Percentiles rank a stretch among this genome's conserved stretches.
phyloP scores from a whole-genome alignment of 805 yeast genomes.

The Kuraishia hungarica region DNA sequence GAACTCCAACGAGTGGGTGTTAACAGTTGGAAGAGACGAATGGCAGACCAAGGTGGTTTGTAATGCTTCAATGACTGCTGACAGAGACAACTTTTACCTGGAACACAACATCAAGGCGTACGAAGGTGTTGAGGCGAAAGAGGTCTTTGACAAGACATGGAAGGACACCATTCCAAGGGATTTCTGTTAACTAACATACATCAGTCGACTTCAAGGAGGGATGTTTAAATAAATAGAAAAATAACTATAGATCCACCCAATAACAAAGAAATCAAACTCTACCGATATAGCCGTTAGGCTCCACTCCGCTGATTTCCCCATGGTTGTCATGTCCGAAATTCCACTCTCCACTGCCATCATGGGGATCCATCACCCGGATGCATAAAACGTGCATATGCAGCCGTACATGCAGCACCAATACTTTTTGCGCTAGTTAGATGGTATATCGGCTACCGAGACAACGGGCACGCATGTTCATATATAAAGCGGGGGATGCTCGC shows the following conservation, averaged over 20 bases:
- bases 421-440: background rate
- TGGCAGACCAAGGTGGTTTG: slow-evolving; percentile 29
- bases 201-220: too few species aligned
- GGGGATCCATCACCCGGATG: background rate
- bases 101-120: slow-evolving; percentile 24
- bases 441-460: background rate
- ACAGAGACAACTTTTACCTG: slow-evolving; percentile 23
- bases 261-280: too few species aligned
- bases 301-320: background rate
- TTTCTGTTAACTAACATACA: slow-evolving; percentile 14
- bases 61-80: slow-evolving; percentile 21
- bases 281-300: too few species aligned
- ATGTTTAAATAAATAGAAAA: too few species aligned
- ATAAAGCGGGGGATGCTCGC: background rate
- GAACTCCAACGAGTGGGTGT: slow-evolving; percentile 30
- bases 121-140: slow-evolving; percentile 17
- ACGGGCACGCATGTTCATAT: background rate
- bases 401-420: background rate
- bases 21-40: slow-evolving; percentile 30
- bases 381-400: background rate
- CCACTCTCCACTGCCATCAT: background rate
- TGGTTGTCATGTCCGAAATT: background rate
- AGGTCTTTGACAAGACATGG: slow-evolving; percentile 26
- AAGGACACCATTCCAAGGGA: slow-evolving; percentile 24
- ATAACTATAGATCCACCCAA: background rate